Conservation (phyloP, 768 basidiomycete genomes). For the Pleurotus ostreatus region DNA sequence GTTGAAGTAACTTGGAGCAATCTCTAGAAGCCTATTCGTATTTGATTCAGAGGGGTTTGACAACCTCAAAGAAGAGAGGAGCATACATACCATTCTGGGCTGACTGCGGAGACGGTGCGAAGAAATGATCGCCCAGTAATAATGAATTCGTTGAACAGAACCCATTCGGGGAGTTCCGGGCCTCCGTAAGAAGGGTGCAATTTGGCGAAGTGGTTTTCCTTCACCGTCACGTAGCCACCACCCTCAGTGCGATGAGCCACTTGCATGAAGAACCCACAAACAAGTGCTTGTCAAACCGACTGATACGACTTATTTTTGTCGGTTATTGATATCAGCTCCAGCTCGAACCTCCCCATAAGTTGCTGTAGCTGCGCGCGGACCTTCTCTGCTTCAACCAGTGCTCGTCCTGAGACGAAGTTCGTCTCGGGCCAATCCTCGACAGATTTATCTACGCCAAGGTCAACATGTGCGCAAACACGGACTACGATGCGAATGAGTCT, state of each 20-base stretch:
- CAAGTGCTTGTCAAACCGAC: slow-evolving; percentile 55
- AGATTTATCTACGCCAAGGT: slow-evolving; percentile 46
- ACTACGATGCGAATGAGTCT: slow-evolving; percentile 16
- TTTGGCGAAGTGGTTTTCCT: slow-evolving; percentile 84
- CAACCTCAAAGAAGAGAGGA: background rate
- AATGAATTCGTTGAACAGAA: slow-evolving; percentile 92
- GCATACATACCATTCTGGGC: slow-evolving; percentile 78
- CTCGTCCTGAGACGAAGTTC: slow-evolving; percentile 81
- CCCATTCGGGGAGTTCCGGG: slow-evolving; percentile 75
- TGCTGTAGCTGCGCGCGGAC: slow-evolving; percentile 86
- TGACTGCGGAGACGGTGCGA: slow-evolving; percentile 84
- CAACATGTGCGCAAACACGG: background rate
- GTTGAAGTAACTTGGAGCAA: slow-evolving; percentile 68
- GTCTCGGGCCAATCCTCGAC: slow-evolving; percentile 91
- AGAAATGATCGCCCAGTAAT: slow-evolving; percentile 86
- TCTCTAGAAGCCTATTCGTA: slow-evolving; percentile 54
- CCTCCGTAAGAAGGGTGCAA: slow-evolving; percentile 90
- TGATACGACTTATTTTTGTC: slow-evolving; percentile 26
- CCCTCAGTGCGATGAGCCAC: slow-evolving; percentile 94
- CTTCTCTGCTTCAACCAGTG: slow-evolving; percentile 89
- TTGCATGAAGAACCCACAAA: slow-evolving; percentile 98
- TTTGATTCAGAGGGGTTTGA: slow-evolving; percentile 1
- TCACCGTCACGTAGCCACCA: slow-evolving; percentile 85
- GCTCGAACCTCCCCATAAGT: slow-evolving; percentile 86
- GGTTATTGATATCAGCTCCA: slow-evolving; percentile 64